Conservation (phyloP, 2,329 filamentous ascomycete species). For the Beauveria sp. region DNA sequence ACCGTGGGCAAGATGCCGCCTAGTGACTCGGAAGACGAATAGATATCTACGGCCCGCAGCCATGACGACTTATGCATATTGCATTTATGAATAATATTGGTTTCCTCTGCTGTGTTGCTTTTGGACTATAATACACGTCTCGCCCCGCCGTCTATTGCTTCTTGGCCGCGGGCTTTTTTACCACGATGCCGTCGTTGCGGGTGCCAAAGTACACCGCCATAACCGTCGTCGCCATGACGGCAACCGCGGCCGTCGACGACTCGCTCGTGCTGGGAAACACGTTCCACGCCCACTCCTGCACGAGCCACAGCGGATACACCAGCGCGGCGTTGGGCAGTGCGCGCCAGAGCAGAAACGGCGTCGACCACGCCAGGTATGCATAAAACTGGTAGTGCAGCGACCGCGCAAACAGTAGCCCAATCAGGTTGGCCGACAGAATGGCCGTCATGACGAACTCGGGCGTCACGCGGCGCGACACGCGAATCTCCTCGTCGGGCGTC, state of each 20-base stretch:
- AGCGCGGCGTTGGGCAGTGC: constrained; percentile 59
- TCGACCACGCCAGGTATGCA: constrained; percentile 82
- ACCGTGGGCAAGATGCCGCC: constrained; percentile 80
- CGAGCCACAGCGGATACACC: constrained; percentile 62
- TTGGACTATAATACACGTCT: neutral
- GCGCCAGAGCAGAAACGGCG: constrained; percentile 80
- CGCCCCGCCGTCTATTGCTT: constrained; percentile 10
- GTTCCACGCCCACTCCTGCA: constrained; percentile 92
- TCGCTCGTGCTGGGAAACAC: constrained; percentile 68
- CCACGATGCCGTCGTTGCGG: constrained; percentile 28
- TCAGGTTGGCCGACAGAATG: constrained; percentile 65
- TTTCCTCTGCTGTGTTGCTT: neutral
- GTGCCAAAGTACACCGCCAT: constrained; percentile 53
- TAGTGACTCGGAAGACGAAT: constrained; percentile 67
- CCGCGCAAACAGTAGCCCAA: constrained; percentile 78
- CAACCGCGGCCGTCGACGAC: constrained; percentile 59
- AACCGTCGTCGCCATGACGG: constrained; percentile 60
- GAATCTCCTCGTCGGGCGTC: constrained; percentile 43
- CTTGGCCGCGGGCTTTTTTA: constrained; percentile 16
- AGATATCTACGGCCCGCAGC: constrained; percentile 14
- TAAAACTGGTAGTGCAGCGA: constrained; percentile 96
- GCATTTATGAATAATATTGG: constrained; percentile 17
- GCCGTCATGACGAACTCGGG: constrained; percentile 69
- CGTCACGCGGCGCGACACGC: constrained; percentile 52
- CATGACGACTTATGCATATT: constrained; percentile 19